These are phyloP conservation scores for Rhizoctonia solani DNA, from an alignment of 1,284 basidiomycete species.

Conservation along the genomic window DNA sequence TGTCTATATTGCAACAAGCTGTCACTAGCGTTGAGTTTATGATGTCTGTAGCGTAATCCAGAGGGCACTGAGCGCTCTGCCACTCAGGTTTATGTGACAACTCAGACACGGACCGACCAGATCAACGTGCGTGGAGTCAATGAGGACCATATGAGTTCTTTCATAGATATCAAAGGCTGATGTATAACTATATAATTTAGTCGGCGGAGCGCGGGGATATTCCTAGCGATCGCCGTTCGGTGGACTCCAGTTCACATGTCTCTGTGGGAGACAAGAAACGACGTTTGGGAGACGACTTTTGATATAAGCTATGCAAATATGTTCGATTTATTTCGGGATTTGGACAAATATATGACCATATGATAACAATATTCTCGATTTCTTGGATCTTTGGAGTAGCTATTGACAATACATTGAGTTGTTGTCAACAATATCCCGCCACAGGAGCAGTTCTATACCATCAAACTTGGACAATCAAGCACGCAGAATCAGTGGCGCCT, in stretches of 20 bases:
- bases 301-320: not conserved
- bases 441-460: not conserved
- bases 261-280: not conserved
- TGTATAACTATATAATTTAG: not conserved
- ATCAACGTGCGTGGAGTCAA: conserved; percentile 11
- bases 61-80: not conserved
- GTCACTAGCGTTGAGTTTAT: too few relatives aligned
- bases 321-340: not conserved
- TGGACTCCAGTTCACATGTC: conserved; percentile 1
- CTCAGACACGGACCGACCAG: not conserved
- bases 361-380: too few relatives aligned
- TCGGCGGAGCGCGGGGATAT: conserved; percentile 4
- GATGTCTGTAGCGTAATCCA: not conserved
- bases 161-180: not conserved
- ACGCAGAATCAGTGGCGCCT: too few relatives aligned
- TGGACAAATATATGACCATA: not conserved
- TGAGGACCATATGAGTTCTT: not conserved
- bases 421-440: too few relatives aligned
- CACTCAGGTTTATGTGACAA: conserved; percentile 11
- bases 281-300: not conserved
- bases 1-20: too few relatives aligned
- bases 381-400: not conserved
- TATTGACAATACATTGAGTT: too few relatives aligned
- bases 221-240: not conserved
- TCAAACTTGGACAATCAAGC: not conserved